Conservation (phyloP, 768 basidiomycete genomes). For the Candolleomyces aberdarensis region DNA sequence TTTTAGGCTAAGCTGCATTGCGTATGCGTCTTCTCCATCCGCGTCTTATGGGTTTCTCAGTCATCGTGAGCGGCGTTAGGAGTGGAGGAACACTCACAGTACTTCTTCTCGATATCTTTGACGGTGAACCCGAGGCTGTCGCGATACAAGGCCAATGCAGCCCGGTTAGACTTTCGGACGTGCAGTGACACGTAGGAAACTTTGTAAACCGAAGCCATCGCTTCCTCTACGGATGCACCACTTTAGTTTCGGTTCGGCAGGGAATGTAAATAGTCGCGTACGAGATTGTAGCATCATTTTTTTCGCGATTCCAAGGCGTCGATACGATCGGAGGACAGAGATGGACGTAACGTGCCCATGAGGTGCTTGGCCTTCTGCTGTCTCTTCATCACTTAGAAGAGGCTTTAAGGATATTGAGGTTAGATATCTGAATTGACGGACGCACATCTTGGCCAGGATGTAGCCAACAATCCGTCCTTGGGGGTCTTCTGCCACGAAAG, state of each 20-base stretch:
- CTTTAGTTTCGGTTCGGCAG: not conserved
- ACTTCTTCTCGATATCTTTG: conserved; percentile 84
- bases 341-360: conserved; percentile 98
- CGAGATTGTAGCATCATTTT: conserved; percentile 94
- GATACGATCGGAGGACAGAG: conserved; percentile 87
- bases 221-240: conserved; percentile 57
- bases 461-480: conserved; percentile 93
- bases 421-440: conserved; percentile 6
- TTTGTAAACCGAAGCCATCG: conserved; percentile 85
- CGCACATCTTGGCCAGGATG: conserved; percentile 92
- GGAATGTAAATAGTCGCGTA: conserved; percentile 36
- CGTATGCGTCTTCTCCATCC: conserved; percentile 92
- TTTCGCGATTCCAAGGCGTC: conserved; percentile 90
- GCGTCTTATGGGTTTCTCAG: conserved; percentile 55
- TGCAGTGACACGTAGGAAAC: conserved; percentile 90
- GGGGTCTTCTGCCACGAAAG: conserved; percentile 90
- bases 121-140: conserved; percentile 92
- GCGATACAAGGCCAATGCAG: conserved; percentile 82
- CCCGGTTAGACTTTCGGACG: conserved; percentile 93
- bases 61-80: not conserved
- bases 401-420: not conserved
- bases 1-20: conserved; percentile 60
- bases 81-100: conserved; percentile 54
- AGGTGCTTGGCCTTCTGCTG: conserved; percentile 57
- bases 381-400: conserved; percentile 59